Base-by-base conservation (phyloP, 2,329 filamentous ascomycete genomes). In the Beauveria caledonica region DNA sequence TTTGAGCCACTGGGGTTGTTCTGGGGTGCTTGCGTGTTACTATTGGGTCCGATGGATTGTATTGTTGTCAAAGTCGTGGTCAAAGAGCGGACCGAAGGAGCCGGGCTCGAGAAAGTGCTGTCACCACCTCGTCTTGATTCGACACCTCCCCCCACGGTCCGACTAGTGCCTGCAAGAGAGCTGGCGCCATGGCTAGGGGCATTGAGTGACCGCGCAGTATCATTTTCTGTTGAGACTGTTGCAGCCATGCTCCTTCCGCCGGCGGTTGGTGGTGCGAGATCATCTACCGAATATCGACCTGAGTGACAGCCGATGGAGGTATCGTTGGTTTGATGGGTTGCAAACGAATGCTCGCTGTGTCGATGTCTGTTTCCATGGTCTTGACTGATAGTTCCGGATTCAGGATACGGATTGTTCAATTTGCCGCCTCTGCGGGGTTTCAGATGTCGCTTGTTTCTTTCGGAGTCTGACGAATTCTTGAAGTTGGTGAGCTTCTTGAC, bases 401-500 rank as follows among this genome's bases (percentile, higher is more conserved):
- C 82, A 9, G 90, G 90, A 70, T 97, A 97, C n/a, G 92, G 92
- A 70, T 93, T 93, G 78, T 96, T 96, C 73, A 88, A 87, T 69
- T 86, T 85, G 55, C 79, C 77, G 19, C 76, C 71, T 52, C 78
- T 80, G 74, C 87, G 89, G 74, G 72, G 68, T 64, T 77, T 79
- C 56, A 72, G 74, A 57, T 78, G 62, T 68, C 73, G 64, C 70
- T 74, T 68, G 70, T 73, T 61, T 68, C 74, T 66, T 46, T 79
- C 79, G 62, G 85, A 80, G 64, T 82, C 84, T 36, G 86, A 88
- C 5, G 86, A 86, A 60, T 78, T 80, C 74, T 96, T 97, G 75
- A 96, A 87, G 72, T 88, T 93, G 63, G 92, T 87, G 61, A 97
- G 84, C 70, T 92, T 92, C 80, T 92, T 96, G 79, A 99, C 91